Base-by-base conservation (phyloP, 345 rosid genomes). In the Eucalyptus regnans region DNA sequence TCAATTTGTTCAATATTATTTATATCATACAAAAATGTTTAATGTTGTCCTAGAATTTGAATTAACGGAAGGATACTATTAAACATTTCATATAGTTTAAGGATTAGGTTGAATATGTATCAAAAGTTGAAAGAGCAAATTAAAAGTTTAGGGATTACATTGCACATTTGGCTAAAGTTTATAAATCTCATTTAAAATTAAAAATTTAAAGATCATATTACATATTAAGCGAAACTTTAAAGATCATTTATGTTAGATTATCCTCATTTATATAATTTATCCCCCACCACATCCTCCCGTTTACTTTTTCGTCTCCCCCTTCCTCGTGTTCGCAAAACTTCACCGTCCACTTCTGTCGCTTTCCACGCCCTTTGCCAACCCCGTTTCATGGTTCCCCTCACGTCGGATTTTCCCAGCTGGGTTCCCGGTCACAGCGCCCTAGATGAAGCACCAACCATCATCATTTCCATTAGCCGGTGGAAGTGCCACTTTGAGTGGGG, bases 91-190 rank as follows among this genome's bases (percentile, higher is more conserved):
- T 18, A 3, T 2, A 20, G 4, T 52, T 18, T 52, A 52, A 52
- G 10, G 10, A 52, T 52, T 52, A 52, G 8, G 2, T 52, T 52
- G 58, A 52, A 52, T 52, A 20, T 52, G 4, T 18, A 52, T 10
- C 0, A 52, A 52, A 18, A 52, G 1, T 52, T 20, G 10, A 52
- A 52, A 0, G 10, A 20, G 1, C 0, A 20, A 52, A 52, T 52
- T 52, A 52, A 37, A 37, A 37, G 4, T 37, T 37, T 37, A 37
- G 41, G 41, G 41, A 37, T 37, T 4, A 37, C 41, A 37, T 37
- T 37, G 41, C 41, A 37, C 4, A 37, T 37, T 37, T 37, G 41
- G 41, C 41, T 37, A 37, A 37, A 37, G 41, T 37, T 37, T 37
- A 41, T 41, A 41, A 5, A 41, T 5, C 41, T 4, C 4, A 41